phyloP scores from a whole-genome alignment of 768 basidiomycete genomes.

The Phylloporus arenicola region DNA sequence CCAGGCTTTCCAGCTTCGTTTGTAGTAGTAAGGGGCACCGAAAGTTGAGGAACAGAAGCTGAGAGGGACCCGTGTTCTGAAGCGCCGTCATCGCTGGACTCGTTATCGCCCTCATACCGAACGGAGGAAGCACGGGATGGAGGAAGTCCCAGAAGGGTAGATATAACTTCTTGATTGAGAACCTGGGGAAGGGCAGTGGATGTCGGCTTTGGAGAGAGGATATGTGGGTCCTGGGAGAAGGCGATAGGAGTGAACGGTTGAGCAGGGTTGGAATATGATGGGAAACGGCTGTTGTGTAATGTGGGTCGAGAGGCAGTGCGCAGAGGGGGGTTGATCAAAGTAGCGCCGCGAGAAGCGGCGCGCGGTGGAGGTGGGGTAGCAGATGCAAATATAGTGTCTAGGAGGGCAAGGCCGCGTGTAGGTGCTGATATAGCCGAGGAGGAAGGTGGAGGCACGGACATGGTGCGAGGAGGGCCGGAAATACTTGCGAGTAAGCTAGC shows the following conservation, averaged over 20 bases:
- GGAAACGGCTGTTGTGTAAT: constrained; percentile 4
- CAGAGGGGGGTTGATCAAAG: constrained; percentile 16
- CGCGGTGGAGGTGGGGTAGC: constrained; percentile 35
- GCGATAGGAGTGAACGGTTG: constrained; percentile 15
- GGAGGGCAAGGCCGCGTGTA: constrained; percentile 51
- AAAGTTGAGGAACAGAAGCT: constrained; percentile 36
- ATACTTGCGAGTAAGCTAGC: constrained; percentile 44
- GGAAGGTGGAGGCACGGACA: constrained; percentile 24
- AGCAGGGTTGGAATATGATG: constrained; percentile 4
- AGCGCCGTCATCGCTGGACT: constrained; percentile 33
- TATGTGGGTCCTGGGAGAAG: constrained; percentile 31
- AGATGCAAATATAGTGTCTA: constrained; percentile 73
- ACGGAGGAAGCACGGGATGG: constrained; percentile 36
- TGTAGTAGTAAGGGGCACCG: constrained; percentile 15
- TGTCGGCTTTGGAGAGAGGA: constrained; percentile 55
- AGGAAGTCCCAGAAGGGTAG: constrained; percentile 53
- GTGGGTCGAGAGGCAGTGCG: constrained; percentile 10
- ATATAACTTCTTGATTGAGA: constrained; percentile 66
- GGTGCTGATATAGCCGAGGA: constrained; percentile 26
- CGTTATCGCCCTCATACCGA: constrained; percentile 57
- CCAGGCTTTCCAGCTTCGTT: constrained; percentile 16
- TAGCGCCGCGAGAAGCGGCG: constrained; percentile 14
- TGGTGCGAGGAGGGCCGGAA: constrained; percentile 37
- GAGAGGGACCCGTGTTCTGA: constrained; percentile 37
- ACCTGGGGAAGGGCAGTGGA: constrained; percentile 54